Base-by-base conservation (phyloP, 2,329 filamentous ascomycete genomes). In the Dothistroma pini region DNA sequence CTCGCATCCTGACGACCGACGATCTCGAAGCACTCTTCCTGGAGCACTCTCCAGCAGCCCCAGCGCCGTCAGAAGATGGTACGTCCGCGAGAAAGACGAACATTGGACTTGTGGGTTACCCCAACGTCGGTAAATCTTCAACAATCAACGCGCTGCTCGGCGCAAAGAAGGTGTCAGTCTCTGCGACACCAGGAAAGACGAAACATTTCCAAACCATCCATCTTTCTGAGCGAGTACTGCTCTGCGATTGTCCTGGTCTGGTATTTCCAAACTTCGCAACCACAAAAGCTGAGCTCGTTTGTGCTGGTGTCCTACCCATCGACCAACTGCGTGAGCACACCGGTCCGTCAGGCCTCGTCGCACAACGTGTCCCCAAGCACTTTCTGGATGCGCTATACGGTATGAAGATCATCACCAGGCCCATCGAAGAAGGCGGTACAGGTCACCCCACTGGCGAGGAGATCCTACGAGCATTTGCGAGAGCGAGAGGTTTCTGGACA, bases 161-260 rank as follows among this genome's bases (percentile, higher is more conserved):
- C 55, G 88, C 95, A 58, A 99, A 97, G 81, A 99, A 97, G 79
- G 95, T 99, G 6, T 97, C 93, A 0, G 96, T 99, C 44, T 99
- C 95, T 16, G 89, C 93, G 14, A 99, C 95, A 1, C 95, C 95
- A 4, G 95, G 95, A 75, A 99, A 99, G 80, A 99, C 95, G 14
- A 99, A 99, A 80, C 95, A 99, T 72, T 99, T 99, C 80, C 95
- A 99, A 77, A 99, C 95, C 1, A 95, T 99, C 61, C 93, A 97
- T 74, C 85, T 99, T 34, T 95, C 90, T 61, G 89, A 95, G 0
- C 86, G 87, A 61, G 91, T 99, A 64, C 84, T 97, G 52, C 85
- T 99, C 7, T 97, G 95, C 77, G 95, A 99, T 86, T 99, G 95
- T 73, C 95, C 95, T 10, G 95, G 95, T 88, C 87, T 99, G 21